These are phyloP conservation scores for Saccharum hybrid DNA, from an alignment of 202 grass and related monocot species.

Conservation along the genomic window DNA sequence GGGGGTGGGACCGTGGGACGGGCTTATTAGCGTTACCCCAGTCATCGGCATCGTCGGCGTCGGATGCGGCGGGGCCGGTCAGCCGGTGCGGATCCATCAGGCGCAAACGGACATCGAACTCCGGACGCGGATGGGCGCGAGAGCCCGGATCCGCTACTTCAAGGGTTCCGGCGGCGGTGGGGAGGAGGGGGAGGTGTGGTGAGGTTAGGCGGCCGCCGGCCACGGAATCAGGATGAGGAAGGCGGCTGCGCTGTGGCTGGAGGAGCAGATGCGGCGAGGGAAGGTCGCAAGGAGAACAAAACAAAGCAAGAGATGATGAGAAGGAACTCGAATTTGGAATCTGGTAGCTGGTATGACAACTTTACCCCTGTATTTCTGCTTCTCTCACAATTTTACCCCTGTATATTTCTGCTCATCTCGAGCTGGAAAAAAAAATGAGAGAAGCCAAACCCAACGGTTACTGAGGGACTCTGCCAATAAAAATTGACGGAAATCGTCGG, in stretches of 20 bases:
- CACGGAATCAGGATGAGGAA: not conserved
- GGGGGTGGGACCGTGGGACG: not conserved
- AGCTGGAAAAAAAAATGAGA: not conserved
- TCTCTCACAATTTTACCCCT: not conserved
- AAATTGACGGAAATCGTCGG: too few relatives aligned
- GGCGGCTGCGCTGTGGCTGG: not conserved
- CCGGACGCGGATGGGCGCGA: constrained; percentile 45
- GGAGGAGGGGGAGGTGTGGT: not conserved
- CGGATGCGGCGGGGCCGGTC: constrained; percentile 51
- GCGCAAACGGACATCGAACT: constrained; percentile 86
- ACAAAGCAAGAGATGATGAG: too few relatives aligned
- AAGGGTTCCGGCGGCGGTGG: not conserved
- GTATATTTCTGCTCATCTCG: not conserved
- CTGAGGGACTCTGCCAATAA: too few relatives aligned
- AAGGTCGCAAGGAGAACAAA: not conserved
- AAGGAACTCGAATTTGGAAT: constrained; percentile 37
- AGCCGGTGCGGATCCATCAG: constrained; percentile 84
- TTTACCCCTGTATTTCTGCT: constrained; percentile 16
- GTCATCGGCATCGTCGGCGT: constrained; percentile 62
- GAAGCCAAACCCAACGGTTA: not conserved
- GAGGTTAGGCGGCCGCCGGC: not conserved
- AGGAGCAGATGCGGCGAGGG: not conserved
- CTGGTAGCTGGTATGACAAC: not conserved
- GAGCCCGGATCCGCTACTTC: constrained; percentile 35
- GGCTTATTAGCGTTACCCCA: constrained; percentile 55